These are phyloP conservation scores for Irpex lacteus DNA, from an alignment of 1,284 basidiomycete genomes.

Conservation along the genomic window DNA sequence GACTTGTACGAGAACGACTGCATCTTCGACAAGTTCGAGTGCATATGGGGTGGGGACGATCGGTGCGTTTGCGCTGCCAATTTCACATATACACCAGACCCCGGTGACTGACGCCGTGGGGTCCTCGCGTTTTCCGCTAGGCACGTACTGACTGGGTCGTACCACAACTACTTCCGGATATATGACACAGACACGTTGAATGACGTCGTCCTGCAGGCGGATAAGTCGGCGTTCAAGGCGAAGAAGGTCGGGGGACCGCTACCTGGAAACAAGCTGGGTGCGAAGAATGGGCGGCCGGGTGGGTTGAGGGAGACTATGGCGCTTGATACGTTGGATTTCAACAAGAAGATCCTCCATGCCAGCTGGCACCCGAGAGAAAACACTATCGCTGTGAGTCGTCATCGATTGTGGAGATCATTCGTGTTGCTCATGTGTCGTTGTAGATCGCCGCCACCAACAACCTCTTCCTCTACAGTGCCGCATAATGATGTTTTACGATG, in stretches of 20 bases:
- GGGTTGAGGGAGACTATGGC: conserved; percentile 84
- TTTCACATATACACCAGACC: background rate
- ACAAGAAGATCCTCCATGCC: conserved; percentile 98
- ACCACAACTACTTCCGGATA: conserved; percentile 99
- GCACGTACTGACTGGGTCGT: conserved; percentile 94
- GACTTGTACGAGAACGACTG: conserved; percentile 99
- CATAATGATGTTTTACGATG: conserved; percentile 44
- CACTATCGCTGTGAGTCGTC: conserved; percentile 83
- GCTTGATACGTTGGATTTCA: conserved; percentile 92
- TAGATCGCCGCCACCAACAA: conserved; percentile 96
- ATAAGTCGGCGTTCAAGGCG: conserved; percentile 99
- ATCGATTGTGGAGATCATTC: background rate
- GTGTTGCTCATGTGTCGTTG: conserved; percentile 8
- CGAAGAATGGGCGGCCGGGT: conserved; percentile 71
- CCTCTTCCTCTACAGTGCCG: conserved; percentile 84
- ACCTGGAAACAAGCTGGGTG: conserved; percentile 61
- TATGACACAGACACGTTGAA: conserved; percentile 91
- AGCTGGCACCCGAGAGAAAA: conserved; percentile 98
- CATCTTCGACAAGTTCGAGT: conserved; percentile 99
- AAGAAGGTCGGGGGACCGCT: conserved; percentile 93
- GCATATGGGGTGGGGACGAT: conserved; percentile 94
- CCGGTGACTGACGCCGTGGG: background rate
- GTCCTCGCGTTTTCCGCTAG: conserved; percentile 38
- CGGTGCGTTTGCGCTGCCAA: conserved; percentile 57
- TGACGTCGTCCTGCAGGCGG: conserved; percentile 95